A percentile compares a stretch with the other conserved stretches of the same genome.
Evolutionary conservation across 2,329 filamentous ascomycete genomes (phyloP).

Genomic region (Exophiala sp.): DNA sequence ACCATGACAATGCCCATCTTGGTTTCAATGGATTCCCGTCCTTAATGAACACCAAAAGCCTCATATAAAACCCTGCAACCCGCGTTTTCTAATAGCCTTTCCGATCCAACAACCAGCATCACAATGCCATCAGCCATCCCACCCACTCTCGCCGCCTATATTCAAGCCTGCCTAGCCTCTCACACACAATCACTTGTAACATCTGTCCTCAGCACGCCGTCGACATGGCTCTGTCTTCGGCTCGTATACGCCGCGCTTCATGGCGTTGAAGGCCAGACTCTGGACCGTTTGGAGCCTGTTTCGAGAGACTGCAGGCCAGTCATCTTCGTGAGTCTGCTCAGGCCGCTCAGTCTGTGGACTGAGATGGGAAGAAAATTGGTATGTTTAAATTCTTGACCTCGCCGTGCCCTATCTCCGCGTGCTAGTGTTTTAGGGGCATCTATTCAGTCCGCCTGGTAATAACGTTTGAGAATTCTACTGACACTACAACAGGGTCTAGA

Average conservation of each 20-base stretch:
- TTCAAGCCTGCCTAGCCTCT: conserved; percentile 33
- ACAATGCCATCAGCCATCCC: conserved; percentile 40
- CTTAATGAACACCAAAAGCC: too few relatives aligned
- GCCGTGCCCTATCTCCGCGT: background rate
- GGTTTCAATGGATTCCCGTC: too few relatives aligned
- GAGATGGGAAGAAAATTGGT: conserved; percentile 64
- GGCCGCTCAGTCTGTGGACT: conserved; percentile 75
- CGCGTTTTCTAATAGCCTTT: background rate
- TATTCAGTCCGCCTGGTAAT: background rate
- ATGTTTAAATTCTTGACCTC: conserved; percentile 29
- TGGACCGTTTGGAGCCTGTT: background rate
- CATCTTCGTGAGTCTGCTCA: conserved; percentile 77
- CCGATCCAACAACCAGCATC: background rate
- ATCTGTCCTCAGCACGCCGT: conserved; percentile 45
- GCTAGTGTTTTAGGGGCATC: background rate
- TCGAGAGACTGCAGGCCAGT: conserved; percentile 44
- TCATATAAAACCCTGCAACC: too few relatives aligned
- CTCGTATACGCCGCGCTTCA: conserved; percentile 45
- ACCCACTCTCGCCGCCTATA: conserved; percentile 38
- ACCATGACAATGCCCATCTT: too few relatives aligned
- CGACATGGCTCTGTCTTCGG: conserved; percentile 56
- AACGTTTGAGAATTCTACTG: background rate
- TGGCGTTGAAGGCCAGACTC: conserved; percentile 16
- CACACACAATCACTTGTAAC: conserved; percentile 43
- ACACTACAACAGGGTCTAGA: conserved; percentile 28